Conservation (phyloP, 352 stramenopile genomes). For the Stramenopiles sp. region DNA sequence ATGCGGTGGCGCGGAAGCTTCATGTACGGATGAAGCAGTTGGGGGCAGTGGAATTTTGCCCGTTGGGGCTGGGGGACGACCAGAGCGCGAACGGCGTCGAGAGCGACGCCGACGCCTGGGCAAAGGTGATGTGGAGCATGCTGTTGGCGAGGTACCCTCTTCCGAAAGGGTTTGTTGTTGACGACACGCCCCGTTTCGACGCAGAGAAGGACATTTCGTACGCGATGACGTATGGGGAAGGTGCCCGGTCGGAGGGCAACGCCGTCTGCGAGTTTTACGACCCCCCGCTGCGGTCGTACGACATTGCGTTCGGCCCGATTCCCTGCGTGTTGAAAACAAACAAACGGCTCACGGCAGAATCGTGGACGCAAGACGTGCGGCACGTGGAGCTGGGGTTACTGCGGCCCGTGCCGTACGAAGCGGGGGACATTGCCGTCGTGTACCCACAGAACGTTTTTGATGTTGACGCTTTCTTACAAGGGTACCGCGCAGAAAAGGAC, state of each 20-base stretch:
- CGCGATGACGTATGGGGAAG: not conserved
- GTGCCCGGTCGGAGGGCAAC: constrained; percentile 19
- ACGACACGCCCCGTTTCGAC: constrained; percentile 44
- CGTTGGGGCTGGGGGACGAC: constrained; percentile 82
- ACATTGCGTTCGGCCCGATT: too few relatives aligned
- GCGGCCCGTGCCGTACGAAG: constrained; percentile 27
- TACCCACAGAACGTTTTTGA: constrained; percentile 44
- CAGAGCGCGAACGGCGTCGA: constrained; percentile 56
- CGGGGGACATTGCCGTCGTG: constrained; percentile 45
- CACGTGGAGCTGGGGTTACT: constrained; percentile 44
- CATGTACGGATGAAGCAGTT: constrained; percentile 58
- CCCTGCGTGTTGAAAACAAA: constrained; percentile 40
- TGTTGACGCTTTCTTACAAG: constrained; percentile 45
- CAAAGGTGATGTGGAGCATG: constrained; percentile 41
- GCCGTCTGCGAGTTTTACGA: too few relatives aligned
- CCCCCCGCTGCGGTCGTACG: too few relatives aligned
- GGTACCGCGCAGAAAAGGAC: too few relatives aligned
- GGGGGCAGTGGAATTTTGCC: constrained; percentile 51
- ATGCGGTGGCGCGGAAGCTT: constrained; percentile 74
- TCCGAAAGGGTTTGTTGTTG: constrained; percentile 33
- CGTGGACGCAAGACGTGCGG: constrained; percentile 54
- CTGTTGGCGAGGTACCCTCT: constrained; percentile 28
- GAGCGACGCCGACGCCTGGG: constrained; percentile 49
- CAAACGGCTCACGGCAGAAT: constrained; percentile 35
- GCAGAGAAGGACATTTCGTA: too few relatives aligned